Evolutionary conservation across 257 asterid genomes (phyloP), one percentile per base, ranked within the genome.

Genomic region (Lantana camara): DNA sequence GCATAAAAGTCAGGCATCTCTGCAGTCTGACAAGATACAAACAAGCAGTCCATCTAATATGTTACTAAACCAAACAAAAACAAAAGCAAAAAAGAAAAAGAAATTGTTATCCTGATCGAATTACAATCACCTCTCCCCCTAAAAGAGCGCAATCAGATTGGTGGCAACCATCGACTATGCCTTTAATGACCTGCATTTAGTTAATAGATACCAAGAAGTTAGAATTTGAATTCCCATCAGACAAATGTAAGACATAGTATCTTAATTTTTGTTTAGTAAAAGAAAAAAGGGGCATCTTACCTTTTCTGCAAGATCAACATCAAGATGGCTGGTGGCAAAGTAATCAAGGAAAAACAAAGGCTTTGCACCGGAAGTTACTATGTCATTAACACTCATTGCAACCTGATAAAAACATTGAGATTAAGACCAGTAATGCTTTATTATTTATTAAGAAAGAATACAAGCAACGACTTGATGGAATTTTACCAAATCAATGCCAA

Each of bases 331-430:
- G 5, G 99, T 93, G 37, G 99, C 99, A 5, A 79, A 93, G 81
- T 90, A 93, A 80, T 93, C 99, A 51, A 93, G 99, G 79, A 93
- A 90, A 80, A 93, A 93, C 72, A 87, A 79, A 49, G 99, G 99
- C 82, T 87, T 93, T 23, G 96, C 99, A 56, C 99, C 99, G 4
- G 99, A 93, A 4, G 99, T 93, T 84, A 93, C 77, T 21, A 90
- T 90, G 77, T 93, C 99, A 71, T 93, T 93, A 21, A 93, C 99
- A 67, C 99, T 93, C 99, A 93, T 93, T 1, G 99, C 99, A 82
- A 93, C 99, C 99, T 90, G 78, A 73, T 32, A 3, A 45, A 41
- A 22, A 68, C 9, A 16, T 27, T 35, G 4, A 12, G 19, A 56
- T 75, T 68, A 71, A 24, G 19, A 57, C 52, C 57, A 22, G 19